Conservation (phyloP, 768 basidiomycete genomes). For the Hypholoma sublateritium region DNA sequence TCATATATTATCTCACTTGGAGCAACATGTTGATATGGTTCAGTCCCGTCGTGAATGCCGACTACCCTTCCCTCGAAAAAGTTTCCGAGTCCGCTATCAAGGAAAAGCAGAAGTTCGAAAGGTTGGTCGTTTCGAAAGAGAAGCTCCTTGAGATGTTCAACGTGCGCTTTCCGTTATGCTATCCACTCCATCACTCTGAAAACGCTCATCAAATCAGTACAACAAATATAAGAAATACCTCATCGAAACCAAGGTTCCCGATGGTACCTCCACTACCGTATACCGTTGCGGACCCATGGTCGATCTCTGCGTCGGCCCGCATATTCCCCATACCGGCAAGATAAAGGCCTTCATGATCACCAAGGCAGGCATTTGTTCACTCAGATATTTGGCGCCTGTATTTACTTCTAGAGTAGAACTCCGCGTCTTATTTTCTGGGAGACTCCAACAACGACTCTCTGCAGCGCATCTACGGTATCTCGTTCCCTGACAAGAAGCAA, state of each 20-base stretch:
- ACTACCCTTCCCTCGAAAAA: conserved; percentile 90
- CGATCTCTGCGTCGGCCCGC: conserved; percentile 95
- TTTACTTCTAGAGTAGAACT: conserved; percentile 57
- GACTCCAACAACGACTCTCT: conserved; percentile 91
- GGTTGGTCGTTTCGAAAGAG: conserved; percentile 91
- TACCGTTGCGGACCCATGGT: conserved; percentile 99
- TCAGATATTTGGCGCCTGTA: background rate
- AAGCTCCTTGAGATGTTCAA: conserved; percentile 95
- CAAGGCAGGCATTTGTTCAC: conserved; percentile 58
- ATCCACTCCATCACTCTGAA: background rate
- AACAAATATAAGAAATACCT: conserved; percentile 98
- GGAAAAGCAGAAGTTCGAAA: conserved; percentile 97
- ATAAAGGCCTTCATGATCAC: conserved; percentile 98
- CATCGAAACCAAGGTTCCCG: conserved; percentile 93
- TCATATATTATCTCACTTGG: too few species aligned
- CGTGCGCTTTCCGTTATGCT: conserved; percentile 44
- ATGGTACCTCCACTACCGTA: conserved; percentile 95
- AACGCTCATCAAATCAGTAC: conserved; percentile 55
- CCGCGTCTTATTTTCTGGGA: conserved; percentile 97
- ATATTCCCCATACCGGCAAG: conserved; percentile 95
- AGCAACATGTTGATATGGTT: conserved; percentile 3
- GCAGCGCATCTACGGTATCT: conserved; percentile 97
- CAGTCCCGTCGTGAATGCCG: conserved; percentile 75
- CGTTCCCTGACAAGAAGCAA: conserved; percentile 98
- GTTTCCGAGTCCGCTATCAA: conserved; percentile 85